Evolutionary conservation across 2,329 filamentous ascomycete species (phyloP).

Genomic region (Ophiocordyceps camponoti-floridani): DNA sequence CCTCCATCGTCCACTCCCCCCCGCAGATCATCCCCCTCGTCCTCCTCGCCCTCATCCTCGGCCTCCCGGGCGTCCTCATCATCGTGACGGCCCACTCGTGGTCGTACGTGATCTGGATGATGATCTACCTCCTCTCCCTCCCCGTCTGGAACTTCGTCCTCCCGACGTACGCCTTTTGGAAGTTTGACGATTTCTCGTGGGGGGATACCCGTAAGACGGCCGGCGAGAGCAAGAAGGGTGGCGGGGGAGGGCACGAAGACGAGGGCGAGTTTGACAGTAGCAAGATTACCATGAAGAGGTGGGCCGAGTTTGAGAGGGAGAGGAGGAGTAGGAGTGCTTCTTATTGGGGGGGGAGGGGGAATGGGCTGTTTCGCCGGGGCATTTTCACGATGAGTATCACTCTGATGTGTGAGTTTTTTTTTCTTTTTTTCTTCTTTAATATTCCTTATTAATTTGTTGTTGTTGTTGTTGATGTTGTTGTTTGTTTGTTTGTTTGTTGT

Average conservation of each 20-base stretch:
- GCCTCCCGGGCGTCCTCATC: conserved; percentile 81
- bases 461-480: not conserved
- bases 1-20: conserved; percentile 60
- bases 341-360: conserved; percentile 31
- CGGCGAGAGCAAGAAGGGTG: conserved; percentile 68
- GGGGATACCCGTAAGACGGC: conserved; percentile 93
- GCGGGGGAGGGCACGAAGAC: conserved; percentile 45
- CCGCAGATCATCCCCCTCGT: conserved; percentile 83
- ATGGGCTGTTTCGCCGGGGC: conserved; percentile 24
- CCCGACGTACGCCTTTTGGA: conserved; percentile 92
- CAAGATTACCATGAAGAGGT: conserved; percentile 98
- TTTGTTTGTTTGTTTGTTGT: too few relatives aligned
- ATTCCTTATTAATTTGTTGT: not conserved
- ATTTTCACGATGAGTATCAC: conserved; percentile 36
- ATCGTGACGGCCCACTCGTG: conserved; percentile 83
- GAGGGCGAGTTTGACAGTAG: conserved; percentile 96
- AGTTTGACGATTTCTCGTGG: conserved; percentile 99
- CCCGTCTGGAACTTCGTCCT: conserved; percentile 97
- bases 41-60: conserved; percentile 75
- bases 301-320: conserved; percentile 82
- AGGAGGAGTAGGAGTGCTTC: conserved; percentile 30
- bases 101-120: conserved; percentile 91
- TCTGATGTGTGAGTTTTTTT: conserved; percentile 25
- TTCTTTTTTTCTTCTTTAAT: not conserved
- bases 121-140: conserved; percentile 82